Evolutionary conservation across 192 early-diverging fungal genomes (phyloP), one percentile per base, ranked within the genome.

Genomic region (Backusella westeae): DNA sequence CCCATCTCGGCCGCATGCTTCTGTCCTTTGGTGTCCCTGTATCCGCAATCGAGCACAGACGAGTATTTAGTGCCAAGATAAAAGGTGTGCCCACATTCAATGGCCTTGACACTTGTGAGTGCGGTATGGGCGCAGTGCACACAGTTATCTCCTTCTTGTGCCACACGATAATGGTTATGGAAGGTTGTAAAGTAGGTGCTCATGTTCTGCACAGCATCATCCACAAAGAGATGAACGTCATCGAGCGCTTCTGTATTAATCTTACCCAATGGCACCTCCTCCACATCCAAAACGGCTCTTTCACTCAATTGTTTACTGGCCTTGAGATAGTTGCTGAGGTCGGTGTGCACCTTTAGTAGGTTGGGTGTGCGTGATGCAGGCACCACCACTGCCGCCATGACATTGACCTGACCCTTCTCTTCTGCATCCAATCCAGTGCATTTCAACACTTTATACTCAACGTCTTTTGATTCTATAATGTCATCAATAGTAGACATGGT

Each of bases 31-130:
- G 71, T 68, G 2, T 71, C 73, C 12, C 63, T 56, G 69, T 91
- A 89, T 6, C 71, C 81, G 1, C 94, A 93, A 34, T 89, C 82
- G 68, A 98, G 77, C 12, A 89, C 81, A 19, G 76, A 65, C 10
- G 96, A 98, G 82, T 97, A 98, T 77, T 92, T 94, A 35, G 91
- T 95, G 26, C 96, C 96, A 12, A 97, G 85, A 68, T 94, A 90
- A 77, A 98, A 98, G 23, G 95, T 96, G 71, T 97, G 95, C 0
- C 90, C 96, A 1, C 96, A 91, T 74, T 96, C 96, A 53, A 96
- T 96, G 0, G 93, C 91, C 12, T 83, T 80, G 15, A 82, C 78
- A 34, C 73, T 80, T 1, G 41, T 74, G 69, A 88, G 72, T 0
- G 12, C 21, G 6, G 41, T 9, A 44, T 41, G 19, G 17, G 77